Evolutionary conservation across 441 rosid species (phyloP).

Genomic region (Adansonia madagascariensis): DNA sequence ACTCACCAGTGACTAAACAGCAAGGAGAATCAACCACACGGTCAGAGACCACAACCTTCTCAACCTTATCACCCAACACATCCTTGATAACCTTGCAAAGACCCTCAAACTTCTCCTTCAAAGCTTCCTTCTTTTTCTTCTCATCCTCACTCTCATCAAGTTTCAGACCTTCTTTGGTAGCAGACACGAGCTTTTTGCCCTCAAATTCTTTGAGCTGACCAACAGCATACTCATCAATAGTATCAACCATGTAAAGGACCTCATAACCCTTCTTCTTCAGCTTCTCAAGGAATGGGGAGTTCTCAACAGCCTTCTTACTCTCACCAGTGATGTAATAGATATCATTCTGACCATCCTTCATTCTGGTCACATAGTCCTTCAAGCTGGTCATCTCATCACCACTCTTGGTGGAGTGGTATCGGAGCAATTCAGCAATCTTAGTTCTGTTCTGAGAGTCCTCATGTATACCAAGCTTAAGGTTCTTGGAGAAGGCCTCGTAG

Average conservation of each 20-base stretch:
- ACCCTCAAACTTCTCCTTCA: conserved; percentile 65
- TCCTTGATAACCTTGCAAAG: conserved; percentile 79
- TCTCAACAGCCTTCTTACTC: conserved; percentile 77
- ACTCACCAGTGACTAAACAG: conserved; percentile 67
- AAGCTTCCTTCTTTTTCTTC: conserved; percentile 55
- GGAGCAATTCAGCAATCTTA: conserved; percentile 65
- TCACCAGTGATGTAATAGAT: conserved; percentile 75
- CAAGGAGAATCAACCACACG: conserved; percentile 75
- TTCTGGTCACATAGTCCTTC: conserved; percentile 74
- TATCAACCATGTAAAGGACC: conserved; percentile 69
- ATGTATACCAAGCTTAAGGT: conserved; percentile 68
- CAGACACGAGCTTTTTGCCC: conserved; percentile 71
- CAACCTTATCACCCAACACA: conserved; percentile 65
- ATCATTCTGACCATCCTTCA: conserved; percentile 74
- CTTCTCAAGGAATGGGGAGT: conserved; percentile 77
- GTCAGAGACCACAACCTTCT: conserved; percentile 70
- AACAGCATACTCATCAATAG: conserved; percentile 67
- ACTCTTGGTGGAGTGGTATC: conserved; percentile 78
- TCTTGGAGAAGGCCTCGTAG: conserved; percentile 74
- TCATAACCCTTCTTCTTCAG: conserved; percentile 69
- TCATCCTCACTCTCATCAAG: conserved; percentile 66
- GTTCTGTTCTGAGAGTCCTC: conserved; percentile 70
- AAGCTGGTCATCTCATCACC: conserved; percentile 72
- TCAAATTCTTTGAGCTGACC: conserved; percentile 75
- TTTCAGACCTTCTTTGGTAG: conserved; percentile 69